These are phyloP conservation scores for Brassica nigra DNA, from an alignment of 345 rosid genomes.

Conservation along the genomic window DNA sequence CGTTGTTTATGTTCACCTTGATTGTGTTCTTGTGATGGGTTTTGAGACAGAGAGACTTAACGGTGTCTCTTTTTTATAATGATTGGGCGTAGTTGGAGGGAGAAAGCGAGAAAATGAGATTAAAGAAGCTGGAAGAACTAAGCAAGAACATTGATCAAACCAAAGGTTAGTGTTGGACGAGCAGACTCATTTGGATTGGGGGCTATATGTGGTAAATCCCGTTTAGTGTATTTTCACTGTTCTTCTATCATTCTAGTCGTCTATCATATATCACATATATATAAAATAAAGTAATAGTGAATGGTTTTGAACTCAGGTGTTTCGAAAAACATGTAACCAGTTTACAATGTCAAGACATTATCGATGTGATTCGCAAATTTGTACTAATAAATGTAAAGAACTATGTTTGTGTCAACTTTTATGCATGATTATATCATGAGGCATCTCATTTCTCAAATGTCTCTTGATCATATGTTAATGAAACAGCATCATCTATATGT, in stretches of 20 bases:
- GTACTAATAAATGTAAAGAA: constrained; percentile 33
- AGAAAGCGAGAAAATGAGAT: constrained; percentile 81
- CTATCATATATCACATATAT: not conserved
- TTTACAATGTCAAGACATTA: constrained; percentile 16
- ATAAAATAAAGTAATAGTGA: constrained; percentile 3
- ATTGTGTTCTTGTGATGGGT: constrained; percentile 11
- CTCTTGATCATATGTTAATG: not conserved
- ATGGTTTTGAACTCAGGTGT: constrained; percentile 23
- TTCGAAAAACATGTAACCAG: constrained; percentile 21
- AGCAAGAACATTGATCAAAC: constrained; percentile 70
- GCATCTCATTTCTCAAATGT: not conserved
- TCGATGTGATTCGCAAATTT: constrained; percentile 11
- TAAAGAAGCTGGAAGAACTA: constrained; percentile 87
- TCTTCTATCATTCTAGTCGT: constrained; percentile 16
- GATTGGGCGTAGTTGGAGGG: constrained; percentile 58
- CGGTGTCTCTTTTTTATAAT: not conserved
- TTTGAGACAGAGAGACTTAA: not conserved
- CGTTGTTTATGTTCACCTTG: not conserved
- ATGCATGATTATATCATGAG: not conserved
- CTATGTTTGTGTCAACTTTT: constrained; percentile 15
- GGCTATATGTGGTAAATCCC: constrained; percentile 15
- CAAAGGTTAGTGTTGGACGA: constrained; percentile 35
- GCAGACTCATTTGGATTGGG: constrained; percentile 25
- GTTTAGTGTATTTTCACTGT: constrained; percentile 32
- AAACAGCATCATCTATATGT: not conserved